Base-by-base conservation (phyloP, 2,329 filamentous ascomycete species). In the Aureobasidium sp. region DNA sequence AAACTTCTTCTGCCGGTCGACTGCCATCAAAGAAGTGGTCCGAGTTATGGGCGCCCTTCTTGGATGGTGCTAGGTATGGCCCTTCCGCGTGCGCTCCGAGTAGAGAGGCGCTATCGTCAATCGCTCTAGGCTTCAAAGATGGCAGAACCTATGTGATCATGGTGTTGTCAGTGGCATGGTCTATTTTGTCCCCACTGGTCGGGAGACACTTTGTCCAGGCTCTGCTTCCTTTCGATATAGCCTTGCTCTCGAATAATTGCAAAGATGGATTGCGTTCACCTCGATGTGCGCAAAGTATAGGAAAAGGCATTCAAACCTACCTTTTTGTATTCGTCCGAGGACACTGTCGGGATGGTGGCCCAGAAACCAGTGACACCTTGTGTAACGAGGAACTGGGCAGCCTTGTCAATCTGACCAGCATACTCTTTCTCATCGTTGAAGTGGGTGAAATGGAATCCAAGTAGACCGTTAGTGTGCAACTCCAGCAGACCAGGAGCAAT, bases 51-150 rank as follows among this genome's bases (percentile, higher is more conserved):
- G 81, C 81, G 42, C 82, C 82, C 67, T 79, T 81, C 67, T 83
- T 83, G 4, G 71, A 70, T 1, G 79, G 76, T 63, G 78, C 75
- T 6, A 84, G 76, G 66, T 81, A 83, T 8, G 82, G 81, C 2
- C 81, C 82, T 75, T 84, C 81, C n/a, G 76, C 75, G 66, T 84
- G 82, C 16, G 80, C 80, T 34, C 82, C 82, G 1, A 83, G 75
- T 6, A 83, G 73, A 21, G 77, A 75, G n/a, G 81, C 81, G 5
- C 75, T 75, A 15, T 69, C 65, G 10, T 72, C 63, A 53, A 78
- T 75, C 11, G 73, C 66, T 25, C 75, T 72, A 15, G 81, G 79
- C 27, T 66, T 68, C 3, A 83, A 72, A 27, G 72, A 75, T 0
- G 81, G 79, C 5, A 83, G 73, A 42, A 81, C 78, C 79, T 54